Percentiles rank a stretch among this genome's conserved stretches.
Evolutionary conservation across 306 rosid genomes (phyloP).

Genomic region (Gastrolobium bilobum): DNA sequence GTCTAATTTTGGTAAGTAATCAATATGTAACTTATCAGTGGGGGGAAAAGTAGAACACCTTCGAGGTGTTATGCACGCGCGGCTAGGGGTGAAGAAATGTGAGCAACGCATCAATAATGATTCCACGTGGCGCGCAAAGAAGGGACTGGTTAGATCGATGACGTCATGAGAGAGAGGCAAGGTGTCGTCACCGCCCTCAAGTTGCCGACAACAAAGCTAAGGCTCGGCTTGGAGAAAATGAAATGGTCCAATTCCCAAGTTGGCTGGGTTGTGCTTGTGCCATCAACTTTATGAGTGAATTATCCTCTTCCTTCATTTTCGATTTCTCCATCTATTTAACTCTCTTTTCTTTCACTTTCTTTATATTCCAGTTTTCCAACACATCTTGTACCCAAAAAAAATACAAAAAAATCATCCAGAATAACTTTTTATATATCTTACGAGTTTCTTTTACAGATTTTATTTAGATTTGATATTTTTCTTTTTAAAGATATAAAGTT

Average conservation of each 20-base stretch:
- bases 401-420: no score
- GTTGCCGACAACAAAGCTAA: background rate
- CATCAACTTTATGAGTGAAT: no score
- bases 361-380: no score
- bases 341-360: no score
- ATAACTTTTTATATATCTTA: no score
- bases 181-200: conserved; percentile 18
- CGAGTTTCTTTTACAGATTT: no score
- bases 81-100: background rate
- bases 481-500: no score
- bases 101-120: conserved; percentile 26
- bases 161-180: background rate
- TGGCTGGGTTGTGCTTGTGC: background rate
- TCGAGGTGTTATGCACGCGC: conserved; percentile 35
- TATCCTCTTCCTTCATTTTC: no score
- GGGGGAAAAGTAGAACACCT: background rate
- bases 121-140: conserved; percentile 41
- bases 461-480: no score
- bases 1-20: conserved; percentile 35
- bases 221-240: background rate
- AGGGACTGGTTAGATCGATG: background rate
- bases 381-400: no score
- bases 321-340: no score
- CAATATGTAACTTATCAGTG: background rate
- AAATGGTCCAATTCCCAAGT: background rate